These are phyloP conservation scores for Camellia oleifera DNA, from an alignment of 179 eudicot genomes.

Conservation along the genomic window DNA sequence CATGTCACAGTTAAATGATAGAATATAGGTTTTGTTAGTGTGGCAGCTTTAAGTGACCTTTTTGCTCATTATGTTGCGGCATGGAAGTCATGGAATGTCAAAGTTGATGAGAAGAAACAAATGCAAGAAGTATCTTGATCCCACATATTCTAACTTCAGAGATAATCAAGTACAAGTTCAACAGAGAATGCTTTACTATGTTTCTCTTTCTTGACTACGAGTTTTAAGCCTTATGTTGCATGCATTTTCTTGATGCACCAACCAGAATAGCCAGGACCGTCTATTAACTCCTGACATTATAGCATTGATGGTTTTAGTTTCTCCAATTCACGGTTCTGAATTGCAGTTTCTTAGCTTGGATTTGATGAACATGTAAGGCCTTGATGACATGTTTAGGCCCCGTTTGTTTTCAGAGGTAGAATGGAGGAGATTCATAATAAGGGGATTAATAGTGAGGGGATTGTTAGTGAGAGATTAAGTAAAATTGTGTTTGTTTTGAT, in stretches of 20 bases:
- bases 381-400: neutral
- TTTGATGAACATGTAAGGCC: neutral
- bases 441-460: too few species aligned
- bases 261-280: neutral
- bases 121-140: slow-evolving; percentile 16
- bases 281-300: neutral
- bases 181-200: neutral
- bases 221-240: neutral
- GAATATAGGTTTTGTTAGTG: slow-evolving; percentile 3
- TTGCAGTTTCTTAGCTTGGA: neutral
- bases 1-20: slow-evolving; percentile 3
- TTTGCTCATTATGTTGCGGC: slow-evolving; percentile 72
- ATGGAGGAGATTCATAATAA: too few species aligned
- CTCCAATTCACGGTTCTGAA: slow-evolving; percentile 1
- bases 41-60: slow-evolving; percentile 61
- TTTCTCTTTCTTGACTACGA: neutral
- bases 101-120: slow-evolving; percentile 31
- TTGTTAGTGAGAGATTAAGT: too few species aligned
- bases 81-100: slow-evolving; percentile 76
- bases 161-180: neutral
- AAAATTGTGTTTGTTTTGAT: too few species aligned
- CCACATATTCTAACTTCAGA: too few species aligned
- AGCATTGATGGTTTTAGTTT: neutral
- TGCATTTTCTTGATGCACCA: slow-evolving; percentile 18
- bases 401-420: too few species aligned